A percentile compares a stretch with the other conserved stretches of the same genome.
These are phyloP conservation scores for Colletotrichum tropicale DNA, from an alignment of 2,329 filamentous ascomycete genomes.

Conservation along the genomic window DNA sequence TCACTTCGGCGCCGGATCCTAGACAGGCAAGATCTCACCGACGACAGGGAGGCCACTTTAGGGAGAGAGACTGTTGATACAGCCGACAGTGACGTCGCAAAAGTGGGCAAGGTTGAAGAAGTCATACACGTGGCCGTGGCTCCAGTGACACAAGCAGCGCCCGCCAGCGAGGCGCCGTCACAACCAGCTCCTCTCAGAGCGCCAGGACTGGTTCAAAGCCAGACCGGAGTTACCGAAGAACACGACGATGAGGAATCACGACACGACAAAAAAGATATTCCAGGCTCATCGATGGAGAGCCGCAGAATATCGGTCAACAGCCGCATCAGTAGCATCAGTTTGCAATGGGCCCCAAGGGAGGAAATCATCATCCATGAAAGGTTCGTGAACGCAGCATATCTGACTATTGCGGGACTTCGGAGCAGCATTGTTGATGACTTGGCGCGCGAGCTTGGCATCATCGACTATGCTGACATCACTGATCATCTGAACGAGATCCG, in stretches of 20 bases:
- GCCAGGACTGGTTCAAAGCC: background rate
- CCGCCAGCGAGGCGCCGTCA: fast-evolving
- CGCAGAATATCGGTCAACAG: fast-evolving
- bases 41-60: background rate
- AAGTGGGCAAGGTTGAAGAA: background rate
- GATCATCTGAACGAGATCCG: background rate
- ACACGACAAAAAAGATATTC: fast-evolving
- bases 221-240: too few relatives aligned
- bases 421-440: background rate
- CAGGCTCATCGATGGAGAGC: fast-evolving
- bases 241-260: too few relatives aligned
- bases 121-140: background rate
- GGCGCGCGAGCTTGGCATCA: background rate
- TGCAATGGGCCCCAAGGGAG: fast-evolving
- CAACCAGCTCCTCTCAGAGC: fast-evolving
- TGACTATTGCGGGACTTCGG: fast-evolving
- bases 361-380: background rate
- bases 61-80: fast-evolving
- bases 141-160: background rate
- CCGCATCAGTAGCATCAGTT: background rate
- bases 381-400: background rate
- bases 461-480: background rate
- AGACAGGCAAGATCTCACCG: background rate
- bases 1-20: too few relatives aligned
- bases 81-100: fast-evolving